These are phyloP conservation scores for Termitomyces sp. DNA, from an alignment of 768 basidiomycete genomes.

Conservation along the genomic window DNA sequence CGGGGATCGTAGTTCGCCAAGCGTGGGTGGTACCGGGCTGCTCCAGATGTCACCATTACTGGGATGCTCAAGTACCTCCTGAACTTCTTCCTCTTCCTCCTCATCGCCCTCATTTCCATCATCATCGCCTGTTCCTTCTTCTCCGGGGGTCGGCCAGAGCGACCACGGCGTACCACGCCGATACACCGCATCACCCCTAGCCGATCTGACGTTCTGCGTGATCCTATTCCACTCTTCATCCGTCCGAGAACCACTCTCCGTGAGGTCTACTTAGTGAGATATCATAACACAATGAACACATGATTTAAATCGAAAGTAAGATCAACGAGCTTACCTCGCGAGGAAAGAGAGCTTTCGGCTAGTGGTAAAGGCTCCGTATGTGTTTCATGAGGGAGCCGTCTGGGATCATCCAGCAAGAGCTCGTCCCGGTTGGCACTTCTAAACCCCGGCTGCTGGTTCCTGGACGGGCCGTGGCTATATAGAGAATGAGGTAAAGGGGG, in stretches of 20 bases:
- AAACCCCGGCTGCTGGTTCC: conserved; percentile 2
- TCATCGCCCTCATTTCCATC: neutral
- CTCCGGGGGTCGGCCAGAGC: conserved; percentile 1
- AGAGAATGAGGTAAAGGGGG: conserved; percentile 16
- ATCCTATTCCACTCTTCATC: conserved; percentile 4
- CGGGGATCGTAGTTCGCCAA: conserved; percentile 10
- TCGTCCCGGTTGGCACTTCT: conserved; percentile 8
- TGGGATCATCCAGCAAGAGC: neutral
- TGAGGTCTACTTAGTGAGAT: neutral
- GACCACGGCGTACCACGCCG: neutral
- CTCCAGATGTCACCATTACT: neutral
- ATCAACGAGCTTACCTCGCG: conserved; percentile 4
- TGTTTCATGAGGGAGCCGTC: conserved; percentile 7
- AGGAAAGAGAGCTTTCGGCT: neutral
- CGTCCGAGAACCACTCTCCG: neutral
- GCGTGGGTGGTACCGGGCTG: conserved; percentile 7
- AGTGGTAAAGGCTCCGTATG: neutral
- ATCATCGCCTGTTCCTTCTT: neutral
- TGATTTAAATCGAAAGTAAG: neutral
- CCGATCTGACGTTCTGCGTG: neutral
- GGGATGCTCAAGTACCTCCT: conserved; percentile 1
- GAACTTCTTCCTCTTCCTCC: conserved; percentile 4
- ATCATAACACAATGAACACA: neutral
- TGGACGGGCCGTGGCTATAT: conserved; percentile 8
- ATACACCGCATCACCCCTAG: neutral